Base-by-base conservation (phyloP, 306 rosid genomes). In the Lagenaria siceraria region DNA sequence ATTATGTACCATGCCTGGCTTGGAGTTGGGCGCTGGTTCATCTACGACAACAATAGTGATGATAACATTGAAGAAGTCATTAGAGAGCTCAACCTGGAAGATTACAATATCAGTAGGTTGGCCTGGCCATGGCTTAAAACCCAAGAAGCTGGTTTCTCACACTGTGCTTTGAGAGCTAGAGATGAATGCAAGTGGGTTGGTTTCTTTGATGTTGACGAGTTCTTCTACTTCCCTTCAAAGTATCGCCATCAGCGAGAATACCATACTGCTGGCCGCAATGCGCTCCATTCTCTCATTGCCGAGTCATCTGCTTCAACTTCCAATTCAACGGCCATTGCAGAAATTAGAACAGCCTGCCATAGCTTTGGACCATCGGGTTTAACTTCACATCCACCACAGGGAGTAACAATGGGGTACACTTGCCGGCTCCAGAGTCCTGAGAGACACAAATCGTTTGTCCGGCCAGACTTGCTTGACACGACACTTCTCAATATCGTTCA, bases 81-180 rank as follows among this genome's bases (percentile, higher is more conserved):
- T 58, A 56, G 29, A 48, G 93, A 90, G 33, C 97, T 95, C 27
- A 82, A 89, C 59, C 55, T 8, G 13, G 78, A 84, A 76, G 88
- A 86, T 29, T 96, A 80, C 78, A 96, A 96, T 36, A 88, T 96
- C 13, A 90, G 83, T 59, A 89, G 91, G 75, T 81, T 79, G 19
- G 82, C 81, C 61, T 96, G 99, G 99, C 99, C 99, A 8, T 96
- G 99, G 99, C 87, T 92, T 54, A 96, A 96, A 86, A 86, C 96
- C 25, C 99, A 96, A 71, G 99, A 96, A 80, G 97, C 99, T 4
- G 99, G 99, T 36, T 96, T 96, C 75, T 96, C 99, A 14, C 96
- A 92, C 75, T 96, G 99, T 59, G 96, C 93, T 40, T 77, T 96
- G 87, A 85, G 78, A 80, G 96, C 98, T 4, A 90, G 90, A 75